phyloP scores from a whole-genome alignment of 371 early-diverging fungal genomes.

The Mucor sp. region DNA sequence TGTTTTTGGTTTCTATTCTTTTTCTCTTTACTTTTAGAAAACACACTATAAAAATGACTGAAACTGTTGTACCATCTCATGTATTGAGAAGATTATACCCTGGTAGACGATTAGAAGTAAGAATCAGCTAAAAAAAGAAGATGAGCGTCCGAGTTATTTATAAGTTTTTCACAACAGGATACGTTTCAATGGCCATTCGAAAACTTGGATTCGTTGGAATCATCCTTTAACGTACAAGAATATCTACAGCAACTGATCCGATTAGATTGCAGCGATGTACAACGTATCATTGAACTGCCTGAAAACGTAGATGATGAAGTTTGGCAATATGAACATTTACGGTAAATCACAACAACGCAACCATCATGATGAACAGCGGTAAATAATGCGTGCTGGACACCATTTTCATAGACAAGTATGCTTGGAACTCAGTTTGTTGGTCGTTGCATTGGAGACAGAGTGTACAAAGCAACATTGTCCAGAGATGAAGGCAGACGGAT shows the following conservation, averaged over 20 bases:
- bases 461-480: slow-evolving; percentile 84
- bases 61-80: neutral
- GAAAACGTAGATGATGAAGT: slow-evolving; percentile 64
- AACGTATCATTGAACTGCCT: slow-evolving; percentile 67
- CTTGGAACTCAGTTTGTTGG: slow-evolving; percentile 77
- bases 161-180: slow-evolving; percentile 33
- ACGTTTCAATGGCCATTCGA: slow-evolving; percentile 61
- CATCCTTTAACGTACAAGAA: slow-evolving; percentile 80
- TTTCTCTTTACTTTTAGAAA: neutral
- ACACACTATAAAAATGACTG: neutral
- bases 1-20: neutral
- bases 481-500: slow-evolving; percentile 93
- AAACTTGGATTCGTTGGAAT: slow-evolving; percentile 65
- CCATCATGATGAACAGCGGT: neutral
- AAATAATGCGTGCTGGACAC: neutral
- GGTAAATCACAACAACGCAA: slow-evolving; percentile 49
- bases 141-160: neutral
- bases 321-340: slow-evolving; percentile 91
- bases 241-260: slow-evolving; percentile 83
- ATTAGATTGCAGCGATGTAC: slow-evolving; percentile 64
- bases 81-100: slow-evolving; percentile 39
- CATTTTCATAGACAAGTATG: slow-evolving; percentile 70
- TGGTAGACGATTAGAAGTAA: slow-evolving; percentile 44
- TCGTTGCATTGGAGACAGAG: slow-evolving; percentile 74
- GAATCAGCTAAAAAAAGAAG: neutral